Conservation (phyloP, 129 eudicot species). For the Saussurea involucrata region DNA sequence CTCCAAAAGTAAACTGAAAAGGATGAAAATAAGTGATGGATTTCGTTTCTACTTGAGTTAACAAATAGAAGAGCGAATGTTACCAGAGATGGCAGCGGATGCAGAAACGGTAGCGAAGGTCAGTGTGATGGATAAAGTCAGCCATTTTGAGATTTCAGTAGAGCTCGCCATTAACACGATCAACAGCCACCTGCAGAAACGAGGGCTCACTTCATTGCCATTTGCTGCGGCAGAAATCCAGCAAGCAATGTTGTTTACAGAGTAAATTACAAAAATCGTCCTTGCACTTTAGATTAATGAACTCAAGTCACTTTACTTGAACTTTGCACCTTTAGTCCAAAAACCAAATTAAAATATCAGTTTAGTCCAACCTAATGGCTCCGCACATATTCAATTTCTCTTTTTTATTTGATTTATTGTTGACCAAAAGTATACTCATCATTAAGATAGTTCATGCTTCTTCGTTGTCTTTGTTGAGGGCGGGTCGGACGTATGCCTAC, state of each 20-base stretch:
- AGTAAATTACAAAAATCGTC: neutral
- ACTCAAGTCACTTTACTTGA: neutral
- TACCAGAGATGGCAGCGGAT: conserved; percentile 42
- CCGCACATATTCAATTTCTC: neutral
- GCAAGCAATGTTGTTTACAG: neutral
- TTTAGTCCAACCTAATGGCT: neutral
- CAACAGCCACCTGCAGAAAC: neutral
- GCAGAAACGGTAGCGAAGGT: conserved; percentile 47
- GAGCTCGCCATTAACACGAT: conserved; percentile 29
- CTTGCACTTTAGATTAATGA: neutral
- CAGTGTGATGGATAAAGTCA: conserved; percentile 45
- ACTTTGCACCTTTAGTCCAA: neutral
- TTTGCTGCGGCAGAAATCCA: conserved; percentile 31
- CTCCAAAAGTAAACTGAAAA: conserved; percentile 49
- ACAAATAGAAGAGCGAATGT: neutral
- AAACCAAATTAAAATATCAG: neutral
- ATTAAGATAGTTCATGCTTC: too few species aligned
- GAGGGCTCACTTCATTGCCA: conserved; percentile 16
- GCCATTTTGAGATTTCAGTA: conserved; percentile 42
- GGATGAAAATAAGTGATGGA: neutral
- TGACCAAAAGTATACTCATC: neutral
- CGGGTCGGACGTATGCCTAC: too few species aligned
- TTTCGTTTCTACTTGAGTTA: neutral
- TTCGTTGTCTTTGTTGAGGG: too few species aligned
- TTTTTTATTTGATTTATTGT: neutral